phyloP scores from a whole-genome alignment of 2,329 filamentous ascomycete species.

The Aspergillus sp. region DNA sequence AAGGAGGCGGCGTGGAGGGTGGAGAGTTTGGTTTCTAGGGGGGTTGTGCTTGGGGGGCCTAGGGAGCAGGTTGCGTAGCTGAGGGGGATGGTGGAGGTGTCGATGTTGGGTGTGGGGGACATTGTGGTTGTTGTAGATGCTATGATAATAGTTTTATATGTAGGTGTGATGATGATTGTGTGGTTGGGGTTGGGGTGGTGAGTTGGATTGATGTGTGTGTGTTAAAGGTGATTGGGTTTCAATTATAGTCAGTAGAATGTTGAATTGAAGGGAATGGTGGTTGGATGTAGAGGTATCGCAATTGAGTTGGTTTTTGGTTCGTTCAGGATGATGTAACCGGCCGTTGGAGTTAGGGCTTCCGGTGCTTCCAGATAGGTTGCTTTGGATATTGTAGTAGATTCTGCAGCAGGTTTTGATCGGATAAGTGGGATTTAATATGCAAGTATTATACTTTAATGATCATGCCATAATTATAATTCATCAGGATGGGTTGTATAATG shows the following conservation, averaged over 20 bases:
- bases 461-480: background rate
- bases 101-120: background rate
- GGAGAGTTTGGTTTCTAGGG: constrained; percentile 42
- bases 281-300: background rate
- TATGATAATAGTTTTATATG: too few relatives aligned
- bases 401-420: too few relatives aligned
- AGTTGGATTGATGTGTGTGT: too few relatives aligned
- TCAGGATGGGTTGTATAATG: background rate
- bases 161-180: too few relatives aligned
- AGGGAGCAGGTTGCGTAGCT: constrained; percentile 50
- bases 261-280: background rate
- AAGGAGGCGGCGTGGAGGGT: constrained; percentile 50
- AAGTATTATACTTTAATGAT: background rate
- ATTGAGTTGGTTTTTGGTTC: background rate
- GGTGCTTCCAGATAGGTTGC: background rate
- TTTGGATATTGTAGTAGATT: too few relatives aligned
- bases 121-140: background rate
- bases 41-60: constrained; percentile 30
- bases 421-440: too few relatives aligned
- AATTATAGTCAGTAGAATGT: background rate
- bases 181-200: too few relatives aligned
- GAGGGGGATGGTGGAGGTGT: constrained; percentile 34
- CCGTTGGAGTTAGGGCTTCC: background rate
- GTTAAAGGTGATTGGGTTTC: too few relatives aligned
- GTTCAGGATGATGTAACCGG: background rate